phyloP scores from a whole-genome alignment of 2,329 filamentous ascomycete species.

The Bipolaris gigantea region DNA sequence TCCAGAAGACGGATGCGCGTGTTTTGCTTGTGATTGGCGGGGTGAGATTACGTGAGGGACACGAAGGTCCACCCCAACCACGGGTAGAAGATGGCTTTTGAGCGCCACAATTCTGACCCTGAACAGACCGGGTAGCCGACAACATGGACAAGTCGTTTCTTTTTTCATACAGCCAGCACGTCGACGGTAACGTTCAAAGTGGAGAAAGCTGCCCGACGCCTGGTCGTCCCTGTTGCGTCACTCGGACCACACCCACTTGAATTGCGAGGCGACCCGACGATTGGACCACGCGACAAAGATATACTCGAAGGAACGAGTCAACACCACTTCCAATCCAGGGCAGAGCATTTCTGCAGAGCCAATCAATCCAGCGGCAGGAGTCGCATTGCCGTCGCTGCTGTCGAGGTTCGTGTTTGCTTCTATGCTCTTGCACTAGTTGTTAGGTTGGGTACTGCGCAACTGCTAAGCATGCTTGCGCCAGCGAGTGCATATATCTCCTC shows the following conservation, averaged over 20 bases:
- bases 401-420: not conserved
- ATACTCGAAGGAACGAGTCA: not conserved
- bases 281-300: conserved; percentile 3
- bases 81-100: conserved; percentile 2
- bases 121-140: not conserved
- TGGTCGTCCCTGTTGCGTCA: not conserved
- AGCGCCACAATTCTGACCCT: conserved; percentile 14
- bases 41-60: conserved; percentile 18
- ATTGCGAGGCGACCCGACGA: not conserved
- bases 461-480: conserved; percentile 8
- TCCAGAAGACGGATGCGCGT: not conserved
- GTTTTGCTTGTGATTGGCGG: conserved; percentile 14
- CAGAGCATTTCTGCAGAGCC: not conserved
- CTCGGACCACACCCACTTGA: not conserved
- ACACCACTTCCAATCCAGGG: not conserved
- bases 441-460: conserved; percentile 6
- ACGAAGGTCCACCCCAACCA: conserved; percentile 6
- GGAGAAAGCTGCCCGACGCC: conserved; percentile 1
- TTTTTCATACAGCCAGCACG: conserved; percentile 1
- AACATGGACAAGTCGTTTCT: conserved; percentile 2
- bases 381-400: not conserved
- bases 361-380: not conserved
- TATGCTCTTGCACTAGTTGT: conserved; percentile 8
- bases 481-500: conserved; percentile 1
- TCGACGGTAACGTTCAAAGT: conserved; percentile 5